A percentile compares a stretch with the other conserved stretches of the same genome.
These are phyloP conservation scores for Naganishia kalamii DNA, from an alignment of 768 basidiomycete species.

Conservation along the genomic window DNA sequence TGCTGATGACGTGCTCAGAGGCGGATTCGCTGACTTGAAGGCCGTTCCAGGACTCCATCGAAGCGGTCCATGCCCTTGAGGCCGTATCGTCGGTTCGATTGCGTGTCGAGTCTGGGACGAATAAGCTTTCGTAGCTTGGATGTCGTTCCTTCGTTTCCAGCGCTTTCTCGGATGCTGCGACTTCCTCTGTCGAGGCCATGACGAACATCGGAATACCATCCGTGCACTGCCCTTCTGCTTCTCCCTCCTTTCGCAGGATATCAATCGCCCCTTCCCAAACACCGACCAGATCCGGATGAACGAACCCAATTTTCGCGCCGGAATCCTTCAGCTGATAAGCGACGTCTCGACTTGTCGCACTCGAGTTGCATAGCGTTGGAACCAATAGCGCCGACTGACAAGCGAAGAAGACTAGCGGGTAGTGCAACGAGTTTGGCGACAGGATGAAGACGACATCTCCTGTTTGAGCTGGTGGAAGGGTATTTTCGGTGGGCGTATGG, in stretches of 20 bases:
- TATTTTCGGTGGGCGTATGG: background rate
- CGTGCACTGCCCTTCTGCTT: background rate
- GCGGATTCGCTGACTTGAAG: background rate
- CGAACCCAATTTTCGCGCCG: constrained; percentile 59
- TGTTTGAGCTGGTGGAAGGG: constrained; percentile 45
- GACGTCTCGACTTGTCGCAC: constrained; percentile 64
- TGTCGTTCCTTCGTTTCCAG: background rate
- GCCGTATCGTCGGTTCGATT: background rate
- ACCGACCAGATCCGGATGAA: constrained; percentile 54
- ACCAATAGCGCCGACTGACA: constrained; percentile 60
- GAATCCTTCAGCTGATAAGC: constrained; percentile 66
- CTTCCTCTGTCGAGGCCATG: background rate
- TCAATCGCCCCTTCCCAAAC: constrained; percentile 5
- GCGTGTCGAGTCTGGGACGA: background rate
- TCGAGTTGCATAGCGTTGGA: constrained; percentile 67
- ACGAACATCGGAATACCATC: constrained; percentile 3
- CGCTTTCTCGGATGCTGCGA: no score
- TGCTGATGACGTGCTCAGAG: background rate
- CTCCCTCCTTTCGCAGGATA: constrained; percentile 4
- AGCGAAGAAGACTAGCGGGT: constrained; percentile 51
- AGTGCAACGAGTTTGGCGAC: constrained; percentile 59
- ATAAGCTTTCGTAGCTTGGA: background rate
- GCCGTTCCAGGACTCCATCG: background rate
- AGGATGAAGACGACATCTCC: constrained; percentile 60
- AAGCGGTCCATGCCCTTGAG: background rate